These are phyloP conservation scores for Tricholoma furcatifolium DNA, from an alignment of 768 basidiomycete genomes.

Conservation along the genomic window DNA sequence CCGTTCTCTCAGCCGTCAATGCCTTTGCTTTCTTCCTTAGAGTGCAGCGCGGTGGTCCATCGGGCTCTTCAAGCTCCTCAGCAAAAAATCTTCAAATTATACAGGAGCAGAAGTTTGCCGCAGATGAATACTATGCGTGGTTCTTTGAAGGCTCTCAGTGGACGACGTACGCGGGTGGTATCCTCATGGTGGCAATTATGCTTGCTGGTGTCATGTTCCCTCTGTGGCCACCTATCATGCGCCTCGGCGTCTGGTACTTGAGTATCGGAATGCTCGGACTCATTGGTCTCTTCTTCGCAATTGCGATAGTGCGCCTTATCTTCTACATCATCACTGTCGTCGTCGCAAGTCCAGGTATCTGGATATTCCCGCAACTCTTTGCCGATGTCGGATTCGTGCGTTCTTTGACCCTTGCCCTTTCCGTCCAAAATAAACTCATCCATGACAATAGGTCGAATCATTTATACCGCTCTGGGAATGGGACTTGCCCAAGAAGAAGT, in stretches of 20 bases:
- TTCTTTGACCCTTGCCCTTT: slow-evolving; percentile 21
- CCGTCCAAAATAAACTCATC: neutral
- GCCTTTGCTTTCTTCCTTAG: slow-evolving; percentile 91
- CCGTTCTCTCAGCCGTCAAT: slow-evolving; percentile 66
- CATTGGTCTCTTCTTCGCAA: slow-evolving; percentile 85
- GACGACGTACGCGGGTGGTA: slow-evolving; percentile 88
- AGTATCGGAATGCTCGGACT: slow-evolving; percentile 85
- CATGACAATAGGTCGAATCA: slow-evolving; percentile 77
- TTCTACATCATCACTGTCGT: slow-evolving; percentile 93
- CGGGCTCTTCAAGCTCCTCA: slow-evolving; percentile 64
- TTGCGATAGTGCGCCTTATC: slow-evolving; percentile 88
- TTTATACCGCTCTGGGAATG: slow-evolving; percentile 98
- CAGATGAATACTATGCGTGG: slow-evolving; percentile 92
- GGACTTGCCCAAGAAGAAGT: slow-evolving; percentile 81
- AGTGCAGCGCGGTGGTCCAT: slow-evolving; percentile 73
- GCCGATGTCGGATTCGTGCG: slow-evolving; percentile 98
- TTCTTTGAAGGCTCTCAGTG: slow-evolving; percentile 94
- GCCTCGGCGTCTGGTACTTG: slow-evolving; percentile 95
- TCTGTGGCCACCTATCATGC: slow-evolving; percentile 91
- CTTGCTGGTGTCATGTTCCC: slow-evolving; percentile 99
- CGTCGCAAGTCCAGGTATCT: slow-evolving; percentile 86
- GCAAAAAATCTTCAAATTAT: slow-evolving; percentile 82
- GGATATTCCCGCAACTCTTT: slow-evolving; percentile 98
- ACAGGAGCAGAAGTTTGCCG: slow-evolving; percentile 75
- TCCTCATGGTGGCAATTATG: slow-evolving; percentile 90